Evolutionary conservation across 1,284 basidiomycete species (phyloP), one percentile per base, ranked within the genome.

Genomic region (Rhodotorula sp.): DNA sequence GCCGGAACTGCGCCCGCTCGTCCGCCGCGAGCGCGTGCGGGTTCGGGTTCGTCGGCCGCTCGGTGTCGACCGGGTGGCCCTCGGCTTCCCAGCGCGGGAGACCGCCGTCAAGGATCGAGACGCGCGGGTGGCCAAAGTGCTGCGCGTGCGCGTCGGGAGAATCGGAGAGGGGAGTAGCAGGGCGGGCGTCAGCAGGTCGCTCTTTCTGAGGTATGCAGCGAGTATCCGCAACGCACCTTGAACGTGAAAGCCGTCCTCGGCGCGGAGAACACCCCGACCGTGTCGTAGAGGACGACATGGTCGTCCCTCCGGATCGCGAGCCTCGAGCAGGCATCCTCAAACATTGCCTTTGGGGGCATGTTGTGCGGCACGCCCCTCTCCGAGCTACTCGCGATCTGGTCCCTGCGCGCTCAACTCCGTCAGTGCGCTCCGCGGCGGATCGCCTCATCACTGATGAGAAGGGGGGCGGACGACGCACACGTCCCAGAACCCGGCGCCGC

Each of bases 221-320:
- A 59, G 13, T n/a, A 34, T 17, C 34, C 6, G 41, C n/a, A 22
- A 79, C 82, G 41, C 73, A 84, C 83, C 80, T 91, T 88, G 85
- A 97, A 96, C 83, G 92, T 97, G 84, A 91, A 97, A 36, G 94
- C 86, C 5, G 91, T 92, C 70, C 95, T 87, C 61, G 95, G 94
- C 36, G 92, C 87, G 2, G 91, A 94, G 84, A 97, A 96, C 36
- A 97, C 84, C 15, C 93, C 93, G 67, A 89, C 85, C 2, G 89
- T 85, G 80, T 97, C 95, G 81, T 97, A 98, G 85, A 97, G 82
- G 29, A 97, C 87, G 34, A 98, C 92, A 81, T 94, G 91, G 12
- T 90, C 89, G 27, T 87, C 84, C 13, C 87, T 85, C 32, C 83
- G 82, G 76, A 99, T 91, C 1, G 93, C 94, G 48, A 93, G 85